Evolutionary conservation across 345 rosid genomes (phyloP).

Genomic region (Rhodamnia argentea): DNA sequence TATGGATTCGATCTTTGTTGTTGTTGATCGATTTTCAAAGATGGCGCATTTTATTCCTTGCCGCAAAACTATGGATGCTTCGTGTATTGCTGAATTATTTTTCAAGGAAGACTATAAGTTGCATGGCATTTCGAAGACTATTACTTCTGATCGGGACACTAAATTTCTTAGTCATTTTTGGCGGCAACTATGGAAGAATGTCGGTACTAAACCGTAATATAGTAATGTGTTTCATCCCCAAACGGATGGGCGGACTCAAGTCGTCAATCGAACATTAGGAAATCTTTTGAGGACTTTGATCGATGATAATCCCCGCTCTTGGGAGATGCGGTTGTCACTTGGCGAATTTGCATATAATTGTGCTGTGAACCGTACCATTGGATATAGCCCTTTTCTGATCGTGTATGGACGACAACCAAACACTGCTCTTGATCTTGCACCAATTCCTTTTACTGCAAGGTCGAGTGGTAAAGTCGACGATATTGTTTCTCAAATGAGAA

Average conservation of each 20-base stretch:
- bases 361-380: background rate
- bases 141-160: background rate
- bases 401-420: background rate
- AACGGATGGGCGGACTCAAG: no score
- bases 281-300: background rate
- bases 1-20: background rate
- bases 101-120: background rate
- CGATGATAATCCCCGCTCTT: background rate
- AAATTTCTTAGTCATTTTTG: background rate
- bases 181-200: background rate
- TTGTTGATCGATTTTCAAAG: background rate
- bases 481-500: no score
- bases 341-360: background rate
- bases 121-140: background rate
- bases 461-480: background rate
- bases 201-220: background rate
- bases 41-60: background rate
- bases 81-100: background rate
- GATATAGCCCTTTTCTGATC: background rate
- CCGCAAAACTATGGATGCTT: background rate
- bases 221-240: background rate
- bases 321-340: background rate
- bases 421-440: background rate
- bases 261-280: background rate
- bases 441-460: background rate